Conservation (phyloP, 2,329 filamentous ascomycete genomes). For the Emmonsiellopsis sp. region DNA sequence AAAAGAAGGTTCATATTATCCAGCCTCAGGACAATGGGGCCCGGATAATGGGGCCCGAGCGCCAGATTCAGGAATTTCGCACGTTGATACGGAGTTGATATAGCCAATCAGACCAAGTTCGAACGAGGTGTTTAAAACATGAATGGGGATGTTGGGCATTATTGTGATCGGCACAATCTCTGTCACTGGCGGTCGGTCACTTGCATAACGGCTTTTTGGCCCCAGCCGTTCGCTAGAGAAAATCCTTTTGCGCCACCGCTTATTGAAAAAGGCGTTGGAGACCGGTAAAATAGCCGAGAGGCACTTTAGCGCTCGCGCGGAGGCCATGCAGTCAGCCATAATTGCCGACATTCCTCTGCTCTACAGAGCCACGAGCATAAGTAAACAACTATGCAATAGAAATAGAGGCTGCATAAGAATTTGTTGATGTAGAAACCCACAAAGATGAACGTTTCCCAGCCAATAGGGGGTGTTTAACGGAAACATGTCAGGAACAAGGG, state of each 20-base stretch:
- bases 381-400: not conserved
- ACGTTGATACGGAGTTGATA: not conserved
- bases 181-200: not conserved
- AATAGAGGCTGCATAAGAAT: not conserved
- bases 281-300: not conserved
- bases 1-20: not conserved
- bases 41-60: not conserved
- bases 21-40: conserved; percentile 1
- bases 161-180: too few relatives aligned
- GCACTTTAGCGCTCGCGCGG: too few relatives aligned
- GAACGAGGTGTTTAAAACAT: not conserved
- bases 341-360: not conserved
- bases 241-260: not conserved
- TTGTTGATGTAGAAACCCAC: not conserved
- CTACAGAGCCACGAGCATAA: not conserved
- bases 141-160: too few relatives aligned
- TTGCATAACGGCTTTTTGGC: not conserved
- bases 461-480: not conserved
- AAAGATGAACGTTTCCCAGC: not conserved
- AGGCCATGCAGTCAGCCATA: too few relatives aligned
- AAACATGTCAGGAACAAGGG: not conserved
- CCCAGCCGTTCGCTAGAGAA: not conserved
- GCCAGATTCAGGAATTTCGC: not conserved
- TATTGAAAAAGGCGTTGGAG: not conserved
- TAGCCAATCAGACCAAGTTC: not conserved